Base-by-base conservation (phyloP, 2,329 filamentous ascomycete species). In the Proliferodiscus dingleyae region DNA sequence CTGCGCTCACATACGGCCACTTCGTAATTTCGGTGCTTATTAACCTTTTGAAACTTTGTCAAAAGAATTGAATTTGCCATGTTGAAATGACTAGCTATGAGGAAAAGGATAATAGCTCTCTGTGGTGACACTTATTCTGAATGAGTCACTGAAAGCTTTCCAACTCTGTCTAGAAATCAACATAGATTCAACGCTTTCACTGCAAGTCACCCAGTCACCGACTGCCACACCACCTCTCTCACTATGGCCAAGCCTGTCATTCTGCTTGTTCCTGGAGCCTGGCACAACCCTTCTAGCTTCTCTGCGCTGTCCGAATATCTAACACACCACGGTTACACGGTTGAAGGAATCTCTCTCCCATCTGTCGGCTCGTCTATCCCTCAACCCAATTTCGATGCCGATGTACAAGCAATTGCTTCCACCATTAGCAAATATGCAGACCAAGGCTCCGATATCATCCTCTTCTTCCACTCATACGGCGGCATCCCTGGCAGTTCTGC, bases 381-480 rank as follows among this genome's bases (percentile, higher is more conserved):
- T n/a, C n/a, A n/a, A n/a, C 9, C 34, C 13, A 37, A 42, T 23
- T 67, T 66, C 54, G 61, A 62, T 50, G 59, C 63, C 44, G 65
- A 68, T 28, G 53, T 67, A 16, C 60, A 65, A 24, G 62, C 51
- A 3, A 60, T 63, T 13, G 61, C 62, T 15, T 52, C 54, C 5
- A 57, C 50, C 4, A 61, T 66, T 18, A 47, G 52, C 16, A 41
- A 41, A 15, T 61, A 67, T 29, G 62, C 57, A 11, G 51, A 40
- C 5, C 44, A 61, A 5, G 62, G 61, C 2, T 61, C 57, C 19
- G 62, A 69, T 15, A 61, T 69, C 4, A 44, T 69, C 2, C 53
- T 69, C 2, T 45, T 67, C n/a, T 54, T 62, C 10, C 67, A 70
- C 36, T 67, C 64, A 16, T 70, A 68, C 57, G 58, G 62, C 5